Base-by-base conservation (phyloP, 176 grass and related monocot species). In the Aegilops umbellulata region DNA sequence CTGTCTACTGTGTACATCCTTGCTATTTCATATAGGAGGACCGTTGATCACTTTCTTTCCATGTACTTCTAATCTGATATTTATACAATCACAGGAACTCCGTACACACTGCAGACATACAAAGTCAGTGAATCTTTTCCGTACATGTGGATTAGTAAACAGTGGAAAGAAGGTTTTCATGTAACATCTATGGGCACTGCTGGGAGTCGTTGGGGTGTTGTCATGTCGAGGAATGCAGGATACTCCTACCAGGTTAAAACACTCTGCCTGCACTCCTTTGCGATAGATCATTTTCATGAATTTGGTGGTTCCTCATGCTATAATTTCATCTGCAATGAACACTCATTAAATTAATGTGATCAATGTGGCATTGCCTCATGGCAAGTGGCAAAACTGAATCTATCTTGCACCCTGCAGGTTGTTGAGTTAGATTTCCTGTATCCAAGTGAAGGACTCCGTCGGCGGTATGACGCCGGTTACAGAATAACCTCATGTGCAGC, bases 81-180 rank as follows among this genome's bases (percentile, higher is more conserved):
- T 79, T 10, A 44, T 44, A 46, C 61, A 85, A 76, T 51, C 84
- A 30, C 84, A 93, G 94, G 94, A 80, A 93, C 86, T 60, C 22
- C 86, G 4, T 95, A 85, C 60, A 91, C 89, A 26, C 89, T 90
- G 58, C 94, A 97, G 68, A 85, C 94, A 14, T 97, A 90, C 76
- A 97, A 94, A 94, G 94, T 97, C 27, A 92, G 94, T 41, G 87
- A 94, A 82, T 90, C 70, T 58, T 94, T 94, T 88, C 92, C 94
- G 79, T 94, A 92, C 69, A 90, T 87, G 65, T 97, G 94, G 92
- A 97, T 97, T 32, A 94, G 90, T 76, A 94, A 90, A 80, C 92
- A 92, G 24, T 97, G 94, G 94, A 94, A 90, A 86, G 94, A 97
- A 94, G 92, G 94, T 66, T 94, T 92, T 84, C 87, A 97, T 86